Conservation (phyloP, 2,329 filamentous ascomycete species). For the Ophiostoma fasciatum region DNA sequence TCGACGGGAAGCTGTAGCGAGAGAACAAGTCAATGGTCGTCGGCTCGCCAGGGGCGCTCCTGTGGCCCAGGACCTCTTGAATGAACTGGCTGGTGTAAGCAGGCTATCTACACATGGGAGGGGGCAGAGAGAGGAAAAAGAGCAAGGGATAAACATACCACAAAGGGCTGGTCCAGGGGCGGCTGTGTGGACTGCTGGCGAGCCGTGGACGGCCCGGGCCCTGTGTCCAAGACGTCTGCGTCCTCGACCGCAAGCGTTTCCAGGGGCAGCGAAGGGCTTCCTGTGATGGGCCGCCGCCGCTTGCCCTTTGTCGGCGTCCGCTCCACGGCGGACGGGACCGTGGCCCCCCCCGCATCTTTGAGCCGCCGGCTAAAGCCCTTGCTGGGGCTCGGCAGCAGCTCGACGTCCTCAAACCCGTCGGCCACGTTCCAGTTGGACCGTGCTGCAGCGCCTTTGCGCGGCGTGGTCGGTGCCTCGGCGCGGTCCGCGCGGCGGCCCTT, state of each 20-base stretch:
- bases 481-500: slow-evolving; percentile 16
- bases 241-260: slow-evolving; percentile 26
- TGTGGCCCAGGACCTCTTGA: slow-evolving; percentile 50
- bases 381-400: slow-evolving; percentile 37
- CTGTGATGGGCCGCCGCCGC: slow-evolving; percentile 48
- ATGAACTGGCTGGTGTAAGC: slow-evolving; percentile 31
- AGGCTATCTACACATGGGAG: not conserved
- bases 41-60: slow-evolving; percentile 35
- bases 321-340: slow-evolving; percentile 31
- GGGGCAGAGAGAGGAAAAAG: not conserved
- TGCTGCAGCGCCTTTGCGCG: slow-evolving; percentile 31
- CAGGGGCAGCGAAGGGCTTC: slow-evolving; percentile 51
- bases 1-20: slow-evolving; percentile 49
- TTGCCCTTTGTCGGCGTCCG: slow-evolving; percentile 54
- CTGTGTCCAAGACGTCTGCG: not conserved
- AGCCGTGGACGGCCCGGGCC: too few species aligned
- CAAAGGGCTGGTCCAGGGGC: slow-evolving; percentile 21
- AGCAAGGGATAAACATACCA: slow-evolving; percentile 22
- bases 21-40: slow-evolving; percentile 55
- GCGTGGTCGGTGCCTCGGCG: slow-evolving; percentile 28
- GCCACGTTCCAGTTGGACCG: slow-evolving; percentile 44
- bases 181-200: not conserved
- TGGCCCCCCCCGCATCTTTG: slow-evolving; percentile 24
- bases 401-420: slow-evolving; percentile 64
- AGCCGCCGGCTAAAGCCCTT: slow-evolving; percentile 28